Conservation (phyloP, 2,329 filamentous ascomycete species). For the Colletotrichum sp. region DNA sequence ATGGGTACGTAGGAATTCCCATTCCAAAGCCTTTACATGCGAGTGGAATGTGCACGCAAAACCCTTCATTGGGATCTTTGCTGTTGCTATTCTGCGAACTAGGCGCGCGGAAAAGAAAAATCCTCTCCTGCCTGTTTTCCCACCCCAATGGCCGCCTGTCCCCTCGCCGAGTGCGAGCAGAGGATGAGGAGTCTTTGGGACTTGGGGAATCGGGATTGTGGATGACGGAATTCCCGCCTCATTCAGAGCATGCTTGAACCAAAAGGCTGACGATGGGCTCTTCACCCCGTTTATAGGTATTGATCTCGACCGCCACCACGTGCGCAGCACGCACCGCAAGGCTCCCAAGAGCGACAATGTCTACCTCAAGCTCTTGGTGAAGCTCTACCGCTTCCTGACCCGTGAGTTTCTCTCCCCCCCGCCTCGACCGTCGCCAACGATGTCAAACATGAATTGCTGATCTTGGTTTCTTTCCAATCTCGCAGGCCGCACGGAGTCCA, state of each 20-base stretch:
- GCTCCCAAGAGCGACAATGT: constrained; percentile 98
- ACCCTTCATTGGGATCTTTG: neutral
- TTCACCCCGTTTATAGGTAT: constrained; percentile 62
- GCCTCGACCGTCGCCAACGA: neutral
- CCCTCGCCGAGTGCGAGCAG: neutral
- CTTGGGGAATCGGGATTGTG: neutral
- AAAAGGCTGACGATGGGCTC: constrained; percentile 65
- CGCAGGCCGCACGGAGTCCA: constrained; percentile 89
- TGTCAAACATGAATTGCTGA: neutral
- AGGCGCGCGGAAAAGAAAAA: constrained; percentile 19
- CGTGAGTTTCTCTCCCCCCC: constrained; percentile 67
- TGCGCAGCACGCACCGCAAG: constrained; percentile 81
- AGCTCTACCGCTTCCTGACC: constrained; percentile 96
- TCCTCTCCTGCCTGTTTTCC: constrained; percentile 22
- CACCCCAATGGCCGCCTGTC: neutral
- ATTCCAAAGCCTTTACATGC: constrained; percentile 42
- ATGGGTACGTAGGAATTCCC: constrained; percentile 63
- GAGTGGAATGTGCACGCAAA: constrained; percentile 31
- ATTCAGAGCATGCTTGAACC: constrained; percentile 67
- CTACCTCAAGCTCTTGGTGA: constrained; percentile 96
- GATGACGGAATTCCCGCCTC: constrained; percentile 32
- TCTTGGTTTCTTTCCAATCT: neutral
- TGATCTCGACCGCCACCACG: constrained; percentile 74
- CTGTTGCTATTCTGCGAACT: constrained; percentile 21
- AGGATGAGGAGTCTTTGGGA: neutral